Conservation (phyloP, 768 basidiomycete genomes). For the Dioszegia aurantiaca region DNA sequence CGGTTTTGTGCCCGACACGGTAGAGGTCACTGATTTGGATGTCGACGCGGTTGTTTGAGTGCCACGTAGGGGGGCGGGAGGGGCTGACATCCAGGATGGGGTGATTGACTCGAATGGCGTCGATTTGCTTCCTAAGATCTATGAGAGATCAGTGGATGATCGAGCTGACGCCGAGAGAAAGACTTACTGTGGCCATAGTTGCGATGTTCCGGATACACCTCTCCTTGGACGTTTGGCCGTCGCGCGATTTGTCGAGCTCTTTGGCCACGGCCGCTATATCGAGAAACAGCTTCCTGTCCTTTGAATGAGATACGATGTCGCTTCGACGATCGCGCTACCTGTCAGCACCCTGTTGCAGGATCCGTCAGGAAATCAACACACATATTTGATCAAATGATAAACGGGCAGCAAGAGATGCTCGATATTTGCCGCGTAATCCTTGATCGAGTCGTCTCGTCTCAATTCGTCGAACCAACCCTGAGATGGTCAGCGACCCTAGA, state of each 20-base stretch:
- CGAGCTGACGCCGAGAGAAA: too few relatives aligned
- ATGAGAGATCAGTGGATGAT: too few relatives aligned
- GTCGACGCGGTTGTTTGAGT: too few relatives aligned
- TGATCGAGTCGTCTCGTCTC: neutral
- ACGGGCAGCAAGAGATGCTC: constrained; percentile 20
- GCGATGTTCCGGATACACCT: neutral
- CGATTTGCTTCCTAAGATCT: too few relatives aligned
- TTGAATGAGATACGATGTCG: neutral
- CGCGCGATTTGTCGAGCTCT: too few relatives aligned
- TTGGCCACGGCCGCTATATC: too few relatives aligned
- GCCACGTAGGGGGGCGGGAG: too few relatives aligned
- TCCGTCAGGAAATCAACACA: constrained; percentile 5
- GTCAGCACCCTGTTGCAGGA: neutral
- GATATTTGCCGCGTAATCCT: neutral
- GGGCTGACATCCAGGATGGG: too few relatives aligned
- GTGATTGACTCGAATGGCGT: too few relatives aligned
- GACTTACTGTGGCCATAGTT: neutral
- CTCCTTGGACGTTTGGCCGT: neutral
- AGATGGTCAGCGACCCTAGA: neutral
- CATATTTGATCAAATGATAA: constrained; percentile 12
- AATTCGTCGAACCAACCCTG: neutral
- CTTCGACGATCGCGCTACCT: neutral
- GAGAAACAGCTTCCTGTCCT: neutral
- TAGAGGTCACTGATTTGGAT: too few relatives aligned
- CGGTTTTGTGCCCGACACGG: too few relatives aligned